Base-by-base conservation (phyloP, 202 grass and related monocot species). In the Elaeis oleifera region DNA sequence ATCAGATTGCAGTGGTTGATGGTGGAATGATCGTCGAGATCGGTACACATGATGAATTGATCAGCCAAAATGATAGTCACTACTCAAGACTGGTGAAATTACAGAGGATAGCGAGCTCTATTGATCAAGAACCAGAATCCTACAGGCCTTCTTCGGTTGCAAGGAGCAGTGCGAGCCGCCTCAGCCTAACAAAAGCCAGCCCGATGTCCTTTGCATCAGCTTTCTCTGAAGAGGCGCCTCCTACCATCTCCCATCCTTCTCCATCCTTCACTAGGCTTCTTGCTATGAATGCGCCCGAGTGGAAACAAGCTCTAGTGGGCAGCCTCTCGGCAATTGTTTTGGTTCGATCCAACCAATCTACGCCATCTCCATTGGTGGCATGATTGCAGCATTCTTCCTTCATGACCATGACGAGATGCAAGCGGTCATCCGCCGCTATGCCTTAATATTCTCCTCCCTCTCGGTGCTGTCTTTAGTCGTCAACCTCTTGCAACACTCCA, bases 181-280 rank as follows among this genome's bases (percentile, higher is more conserved):
- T 80, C 50, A 99, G 94, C 58, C 72, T 92, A 65, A 92, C 82
- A 3, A 84, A 77, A 81, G 88, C 85, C 74, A 99, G 94, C 70
- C 88, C 94, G 56, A 81, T 81, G 75, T 72, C 82, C 74, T 89
- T 64, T 81, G 85, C 51, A 79, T 87, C 77, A 58, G 70, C 70
- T 23, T 75, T 25, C 71, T 78, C 23, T 70, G 76, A 69, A 64
- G 75, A 81, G 61, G n/a, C 5, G 24, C 65, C 68, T 63, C 61
- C 24, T 23, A 20, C 50, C 68, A 39, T 74, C 29, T 14, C 79
- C 32, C 58, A 75, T 39, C 71, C 79, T 48, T 74, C 77, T 15
- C 94, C 94, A 0, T 99, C 94, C 61, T 99, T 99, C 82, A 84
- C 88, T 36, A 84, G 94, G 76, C 94, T 99, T 79, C 85, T 99